Evolutionary conservation across 176 grass and related monocot genomes (phyloP).

Genomic region (Areca catechu): DNA sequence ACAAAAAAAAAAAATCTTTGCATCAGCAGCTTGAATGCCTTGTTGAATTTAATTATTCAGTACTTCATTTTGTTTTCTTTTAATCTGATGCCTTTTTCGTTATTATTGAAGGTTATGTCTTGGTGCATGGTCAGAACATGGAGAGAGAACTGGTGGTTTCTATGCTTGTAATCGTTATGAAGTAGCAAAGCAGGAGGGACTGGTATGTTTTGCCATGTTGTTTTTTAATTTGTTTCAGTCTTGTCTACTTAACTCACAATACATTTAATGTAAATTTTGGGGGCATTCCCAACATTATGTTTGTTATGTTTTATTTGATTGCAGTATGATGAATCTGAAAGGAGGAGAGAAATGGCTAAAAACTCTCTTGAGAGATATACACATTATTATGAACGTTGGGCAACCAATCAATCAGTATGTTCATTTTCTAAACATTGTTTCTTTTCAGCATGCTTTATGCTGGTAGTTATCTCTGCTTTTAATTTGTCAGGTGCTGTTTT

Average conservation of each 20-base stretch:
- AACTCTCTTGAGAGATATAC: conserved; percentile 94
- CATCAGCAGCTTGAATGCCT: too few species aligned
- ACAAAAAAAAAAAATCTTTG: not conserved
- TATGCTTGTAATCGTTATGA: conserved; percentile 99
- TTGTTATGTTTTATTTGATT: conserved; percentile 11
- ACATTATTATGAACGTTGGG: conserved; percentile 98
- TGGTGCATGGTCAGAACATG: conserved; percentile 68
- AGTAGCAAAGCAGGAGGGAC: conserved; percentile 67
- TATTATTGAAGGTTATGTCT: conserved; percentile 63
- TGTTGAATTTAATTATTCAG: too few species aligned
- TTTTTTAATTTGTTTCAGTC: too few species aligned
- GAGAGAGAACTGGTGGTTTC: conserved; percentile 89
- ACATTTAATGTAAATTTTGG: too few species aligned
- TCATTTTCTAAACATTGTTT: not conserved
- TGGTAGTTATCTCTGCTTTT: too few species aligned
- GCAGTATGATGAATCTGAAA: conserved; percentile 85
- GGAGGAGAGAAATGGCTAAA: conserved; percentile 92
- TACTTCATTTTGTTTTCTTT: not conserved
- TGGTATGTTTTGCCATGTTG: conserved; percentile 32
- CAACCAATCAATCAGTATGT: conserved; percentile 86
- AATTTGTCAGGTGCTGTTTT: too few species aligned
- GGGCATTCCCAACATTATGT: too few species aligned
- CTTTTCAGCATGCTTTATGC: too few species aligned
- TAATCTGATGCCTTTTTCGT: conserved; percentile 18
- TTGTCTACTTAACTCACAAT: too few species aligned